These are phyloP conservation scores for Amaranthus tricolor DNA, from an alignment of 179 eudicot genomes.

Conservation along the genomic window DNA sequence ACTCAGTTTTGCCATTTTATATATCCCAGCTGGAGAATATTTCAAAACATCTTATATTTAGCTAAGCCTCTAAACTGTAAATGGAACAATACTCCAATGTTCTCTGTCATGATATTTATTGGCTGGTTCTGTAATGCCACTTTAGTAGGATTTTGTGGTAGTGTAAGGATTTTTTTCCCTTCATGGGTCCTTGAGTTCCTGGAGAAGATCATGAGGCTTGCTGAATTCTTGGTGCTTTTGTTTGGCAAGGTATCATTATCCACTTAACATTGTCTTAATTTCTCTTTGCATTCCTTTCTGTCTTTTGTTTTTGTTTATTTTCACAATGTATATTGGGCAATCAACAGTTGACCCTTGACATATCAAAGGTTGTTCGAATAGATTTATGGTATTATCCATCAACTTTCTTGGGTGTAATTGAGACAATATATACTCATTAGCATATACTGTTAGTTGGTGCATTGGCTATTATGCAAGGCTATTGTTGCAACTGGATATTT, in stretches of 20 bases:
- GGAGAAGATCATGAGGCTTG: constrained; percentile 75
- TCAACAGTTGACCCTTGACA: constrained; percentile 31
- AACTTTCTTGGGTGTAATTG: constrained; percentile 38
- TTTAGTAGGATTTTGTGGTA: constrained; percentile 61
- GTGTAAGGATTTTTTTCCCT: constrained; percentile 56
- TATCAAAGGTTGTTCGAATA: constrained; percentile 33
- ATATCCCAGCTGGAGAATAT: constrained; percentile 27
- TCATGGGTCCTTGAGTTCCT: constrained; percentile 66
- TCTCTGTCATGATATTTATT: constrained; percentile 40
- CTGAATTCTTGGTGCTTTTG: constrained; percentile 84
- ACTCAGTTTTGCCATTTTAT: constrained; percentile 52
- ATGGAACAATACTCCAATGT: constrained; percentile 30
- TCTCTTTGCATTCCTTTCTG: constrained; percentile 25
- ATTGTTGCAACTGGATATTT: constrained; percentile 44
- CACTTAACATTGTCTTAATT: constrained; percentile 32
- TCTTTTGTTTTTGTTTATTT: constrained; percentile 32
- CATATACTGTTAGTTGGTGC: constrained; percentile 52
- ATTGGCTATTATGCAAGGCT: constrained; percentile 60
- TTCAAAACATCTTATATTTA: constrained; percentile 23
- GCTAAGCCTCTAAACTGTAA: constrained; percentile 19
- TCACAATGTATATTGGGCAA: constrained; percentile 35
- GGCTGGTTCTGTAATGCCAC: constrained; percentile 47
- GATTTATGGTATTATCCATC: constrained; percentile 33
- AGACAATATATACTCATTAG: constrained; percentile 43
- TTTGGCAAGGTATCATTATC: constrained; percentile 86